A percentile compares a stretch with the other conserved stretches of the same genome.
Evolutionary conservation across 805 yeast genomes (phyloP).

Genomic region (Pichia phayaonensis): DNA sequence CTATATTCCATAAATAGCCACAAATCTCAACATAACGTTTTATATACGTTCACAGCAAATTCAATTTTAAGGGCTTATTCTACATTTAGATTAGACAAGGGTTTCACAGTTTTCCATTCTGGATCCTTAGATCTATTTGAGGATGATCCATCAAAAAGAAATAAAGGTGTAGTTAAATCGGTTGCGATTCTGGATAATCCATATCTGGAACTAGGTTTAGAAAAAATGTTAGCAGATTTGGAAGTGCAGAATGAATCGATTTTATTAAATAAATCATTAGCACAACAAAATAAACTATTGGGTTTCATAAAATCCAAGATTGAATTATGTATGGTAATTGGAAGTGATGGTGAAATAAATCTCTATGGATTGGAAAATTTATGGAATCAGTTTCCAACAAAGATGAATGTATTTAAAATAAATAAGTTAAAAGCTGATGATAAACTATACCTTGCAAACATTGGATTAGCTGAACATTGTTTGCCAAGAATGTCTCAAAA

Average conservation of each 20-base stretch:
- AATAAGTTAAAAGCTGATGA: constrained; percentile 15
- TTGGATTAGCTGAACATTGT: constrained; percentile 22
- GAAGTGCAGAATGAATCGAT: constrained; percentile 9
- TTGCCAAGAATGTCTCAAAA: constrained; percentile 24
- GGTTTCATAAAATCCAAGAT: constrained; percentile 22
- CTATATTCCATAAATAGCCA: constrained; percentile 2
- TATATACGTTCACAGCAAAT: constrained; percentile 63
- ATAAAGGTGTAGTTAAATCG: constrained; percentile 14
- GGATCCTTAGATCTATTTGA: constrained; percentile 36
- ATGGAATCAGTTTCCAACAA: constrained; percentile 39
- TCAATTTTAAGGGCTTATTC: constrained; percentile 61
- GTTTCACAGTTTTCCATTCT: constrained; percentile 50
- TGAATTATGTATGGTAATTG: constrained; percentile 37
- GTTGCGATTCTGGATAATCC: constrained; percentile 33
- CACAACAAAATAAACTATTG: constrained; percentile 17
- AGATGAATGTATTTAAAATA: constrained; percentile 36
- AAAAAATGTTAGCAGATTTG: constrained; percentile 15
- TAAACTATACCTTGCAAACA: constrained; percentile 12
- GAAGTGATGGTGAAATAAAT: constrained; percentile 33
- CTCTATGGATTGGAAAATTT: constrained; percentile 45
- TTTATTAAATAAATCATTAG: background rate
- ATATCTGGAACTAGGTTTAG: constrained; percentile 25
- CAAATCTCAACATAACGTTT: constrained; percentile 32
- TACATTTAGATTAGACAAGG: constrained; percentile 52
- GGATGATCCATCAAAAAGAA: constrained; percentile 7